Evolutionary conservation across 352 stramenopile species (phyloP).

Genomic region (Pythium folliculosum): DNA sequence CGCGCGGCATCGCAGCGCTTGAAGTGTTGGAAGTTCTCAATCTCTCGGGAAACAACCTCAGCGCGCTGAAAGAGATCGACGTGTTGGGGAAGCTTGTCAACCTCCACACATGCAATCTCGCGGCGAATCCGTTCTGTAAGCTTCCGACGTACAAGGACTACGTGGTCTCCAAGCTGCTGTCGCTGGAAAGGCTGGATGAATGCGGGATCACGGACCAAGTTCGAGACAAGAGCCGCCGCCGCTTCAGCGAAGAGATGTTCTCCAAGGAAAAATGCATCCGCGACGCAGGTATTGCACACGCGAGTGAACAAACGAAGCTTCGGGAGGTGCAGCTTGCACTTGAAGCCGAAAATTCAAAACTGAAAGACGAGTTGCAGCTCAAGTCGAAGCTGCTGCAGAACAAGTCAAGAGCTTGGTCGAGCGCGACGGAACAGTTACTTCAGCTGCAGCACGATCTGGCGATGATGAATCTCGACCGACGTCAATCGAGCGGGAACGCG

Average conservation of each 20-base stretch:
- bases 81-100: constrained; percentile 56
- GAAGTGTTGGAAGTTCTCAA: constrained; percentile 62
- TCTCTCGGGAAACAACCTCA: constrained; percentile 72
- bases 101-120: constrained; percentile 60
- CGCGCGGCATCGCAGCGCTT: constrained; percentile 47
- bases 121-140: constrained; percentile 72
- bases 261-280: constrained; percentile 55
- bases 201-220: constrained; percentile 37
- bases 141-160: constrained; percentile 80
- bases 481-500: neutral
- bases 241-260: constrained; percentile 63
- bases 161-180: constrained; percentile 61
- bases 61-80: constrained; percentile 73
- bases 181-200: constrained; percentile 66
- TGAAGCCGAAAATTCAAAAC: constrained; percentile 68
- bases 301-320: constrained; percentile 58
- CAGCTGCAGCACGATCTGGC: constrained; percentile 81
- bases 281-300: constrained; percentile 44
- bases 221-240: constrained; percentile 62
- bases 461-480: constrained; percentile 74
- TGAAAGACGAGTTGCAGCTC: constrained; percentile 76
- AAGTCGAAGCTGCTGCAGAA: constrained; percentile 85
- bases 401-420: constrained; percentile 83
- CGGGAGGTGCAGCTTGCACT: constrained; percentile 56
- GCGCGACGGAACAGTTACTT: constrained; percentile 70